Evolutionary conservation across 116 monocot genomes (phyloP).

Genomic region (Posidonia oceanica): DNA sequence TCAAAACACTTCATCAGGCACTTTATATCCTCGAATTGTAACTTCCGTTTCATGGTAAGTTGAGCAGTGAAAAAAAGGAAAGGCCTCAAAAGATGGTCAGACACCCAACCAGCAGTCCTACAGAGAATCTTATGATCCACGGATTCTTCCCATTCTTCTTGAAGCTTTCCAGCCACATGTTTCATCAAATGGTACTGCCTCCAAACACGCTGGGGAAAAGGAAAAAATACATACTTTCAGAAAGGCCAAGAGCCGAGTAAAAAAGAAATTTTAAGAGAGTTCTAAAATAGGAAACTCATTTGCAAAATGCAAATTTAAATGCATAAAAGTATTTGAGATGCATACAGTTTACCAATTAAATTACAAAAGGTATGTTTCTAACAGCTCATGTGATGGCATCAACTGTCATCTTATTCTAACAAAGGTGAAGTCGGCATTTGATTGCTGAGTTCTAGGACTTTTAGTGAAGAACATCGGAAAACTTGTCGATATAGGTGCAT

Average conservation of each 20-base stretch:
- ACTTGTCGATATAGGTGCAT: too few relatives aligned
- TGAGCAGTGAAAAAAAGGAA: slow-evolving; percentile 70
- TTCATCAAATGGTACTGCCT: slow-evolving; percentile 48
- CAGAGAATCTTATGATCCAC: slow-evolving; percentile 11
- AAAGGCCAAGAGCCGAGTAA: background rate
- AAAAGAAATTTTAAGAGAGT: background rate
- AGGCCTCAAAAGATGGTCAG: slow-evolving; percentile 53
- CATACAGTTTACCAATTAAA: too few relatives aligned
- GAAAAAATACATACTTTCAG: slow-evolving; percentile 1
- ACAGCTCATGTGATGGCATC: too few relatives aligned
- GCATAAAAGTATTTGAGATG: too few relatives aligned
- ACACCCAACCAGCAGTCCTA: slow-evolving; percentile 41
- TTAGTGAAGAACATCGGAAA: too few relatives aligned
- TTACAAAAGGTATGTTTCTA: too few relatives aligned
- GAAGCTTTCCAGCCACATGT: slow-evolving; percentile 41
- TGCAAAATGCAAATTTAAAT: too few relatives aligned
- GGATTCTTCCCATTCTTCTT: slow-evolving; percentile 50
- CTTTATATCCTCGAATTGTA: slow-evolving; percentile 20
- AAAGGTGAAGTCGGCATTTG: too few relatives aligned
- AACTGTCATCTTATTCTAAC: too few relatives aligned
- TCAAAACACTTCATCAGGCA: slow-evolving; percentile 45
- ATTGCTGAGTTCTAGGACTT: too few relatives aligned
- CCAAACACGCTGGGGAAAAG: slow-evolving; percentile 59
- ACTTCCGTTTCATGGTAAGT: slow-evolving; percentile 20
- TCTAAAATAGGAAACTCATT: background rate